Evolutionary conservation across 495 filamentous ascomycete species (phyloP), one percentile per base, ranked within the genome.

Genomic region (Xylaria castorea): DNA sequence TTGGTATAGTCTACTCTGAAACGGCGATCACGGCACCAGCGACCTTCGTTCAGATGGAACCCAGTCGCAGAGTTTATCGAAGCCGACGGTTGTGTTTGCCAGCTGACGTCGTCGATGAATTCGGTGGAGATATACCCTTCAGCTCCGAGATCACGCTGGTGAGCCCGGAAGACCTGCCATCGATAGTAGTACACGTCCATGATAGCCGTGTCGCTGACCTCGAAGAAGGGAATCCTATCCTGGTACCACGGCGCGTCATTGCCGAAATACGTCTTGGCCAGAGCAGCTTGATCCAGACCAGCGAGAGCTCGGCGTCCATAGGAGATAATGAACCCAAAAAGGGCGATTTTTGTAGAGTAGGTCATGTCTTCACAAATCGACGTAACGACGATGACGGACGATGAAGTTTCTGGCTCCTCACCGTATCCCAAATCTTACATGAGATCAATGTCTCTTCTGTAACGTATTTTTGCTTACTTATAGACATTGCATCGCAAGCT

Each of bases 181-280:
- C 80, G 76, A 51, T 81, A 80, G 62, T 81, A 81, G 71, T 80
- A 81, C 46, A 80, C 78, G 22, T 80, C 78, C 30, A 75, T 71
- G 66, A 80, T 75, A 34, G 38, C 22, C 40, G 42, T 36, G 14
- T 71, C 60, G 60, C 70, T 71, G 18, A 61, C 48, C 22, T 71
- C 70, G 61, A 71, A 58, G 70, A 71, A 51, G 30, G 70, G 70
- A 48, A 71, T 71, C 38, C 70, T n/a, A 11, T 51, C 46, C 48
- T 51, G 70, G 60, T 71, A 71, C 70, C 70, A 71, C 11, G 70
- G 44, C 14, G 60, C 64, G 44, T 71, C 70, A 9, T 71, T 71
- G 8, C 61, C 61, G 46, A 66, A 66, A 34, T 71, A 71, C 61
- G 27, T 65, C 61, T 46, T 8, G 12, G 38, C 51, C 5, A 71